Evolutionary conservation across 257 asterid genomes (phyloP), one percentile per base, ranked within the genome.

Genomic region (Gynochthodes officinalis): DNA sequence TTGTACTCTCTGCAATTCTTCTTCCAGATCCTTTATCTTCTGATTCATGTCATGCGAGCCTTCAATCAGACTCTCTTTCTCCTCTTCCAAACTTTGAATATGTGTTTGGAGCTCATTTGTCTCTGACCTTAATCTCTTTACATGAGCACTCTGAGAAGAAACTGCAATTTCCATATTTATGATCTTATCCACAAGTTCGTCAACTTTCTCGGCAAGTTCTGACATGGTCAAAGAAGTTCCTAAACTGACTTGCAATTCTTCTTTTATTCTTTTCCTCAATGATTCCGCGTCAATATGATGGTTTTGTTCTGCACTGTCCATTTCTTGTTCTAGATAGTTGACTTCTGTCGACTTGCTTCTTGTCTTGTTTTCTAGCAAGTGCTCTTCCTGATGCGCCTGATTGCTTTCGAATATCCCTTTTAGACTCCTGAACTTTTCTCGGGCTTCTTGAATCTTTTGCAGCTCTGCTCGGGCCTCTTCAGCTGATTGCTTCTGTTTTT

Each of bases 201-300:
- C 86, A 44, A 82, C 84, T 62, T 79, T 80, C 79, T 84, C 84
- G 60, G 82, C 84, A 52, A 84, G 70, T 42, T 77, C 81, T 18
- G 76, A 55, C 79, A 77, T 79, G 74, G 81, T 74, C 30, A 71
- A 67, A 27, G 84, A 48, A 71, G 48, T 30, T 39, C 70, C 76
- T 58, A 78, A 44, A 39, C 67, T 75, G 11, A 46, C 54, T 60
- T 46, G 77, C 73, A 69, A 10, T 61, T 84, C 76, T 52, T 82
- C 77, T 70, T 74, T 79, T 1, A 75, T 73, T 60, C 74, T 44
- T 33, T 40, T 76, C 0, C 75, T 62, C 60, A 80, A 21, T 33
- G 43, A 23, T 65, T 83, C 83, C 58, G 57, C 40, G 35, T 59
- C 67, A n/a, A n/a, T n/a, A 28, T 43, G 49, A 76, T 27, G 52